A percentile compares a stretch with the other conserved stretches of the same genome.
These are phyloP conservation scores for Thelonectria blattea DNA, from an alignment of 2,329 filamentous ascomycete genomes.

Conservation along the genomic window DNA sequence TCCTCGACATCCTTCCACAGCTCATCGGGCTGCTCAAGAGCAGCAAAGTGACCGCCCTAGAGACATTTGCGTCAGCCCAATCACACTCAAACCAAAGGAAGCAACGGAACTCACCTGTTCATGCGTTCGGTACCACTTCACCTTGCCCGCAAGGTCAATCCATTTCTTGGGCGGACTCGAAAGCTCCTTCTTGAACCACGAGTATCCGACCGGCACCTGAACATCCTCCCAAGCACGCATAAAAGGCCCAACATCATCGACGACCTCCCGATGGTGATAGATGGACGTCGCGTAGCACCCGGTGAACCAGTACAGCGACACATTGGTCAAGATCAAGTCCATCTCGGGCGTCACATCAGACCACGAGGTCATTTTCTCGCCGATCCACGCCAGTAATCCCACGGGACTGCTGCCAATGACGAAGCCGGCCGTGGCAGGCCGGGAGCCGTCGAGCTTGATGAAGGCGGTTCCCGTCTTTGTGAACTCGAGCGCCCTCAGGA, in stretches of 20 bases:
- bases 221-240: slow-evolving; percentile 1
- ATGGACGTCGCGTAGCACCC: slow-evolving; percentile 13
- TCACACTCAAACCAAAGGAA: neutral
- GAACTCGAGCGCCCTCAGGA: neutral
- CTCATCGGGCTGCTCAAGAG: slow-evolving; percentile 22
- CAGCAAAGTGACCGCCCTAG: slow-evolving; percentile 28
- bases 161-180: slow-evolving; percentile 5
- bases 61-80: neutral
- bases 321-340: slow-evolving; percentile 13
- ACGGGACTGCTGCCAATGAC: slow-evolving; percentile 12
- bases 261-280: neutral
- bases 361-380: slow-evolving; percentile 10
- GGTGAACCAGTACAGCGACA: slow-evolving; percentile 16
- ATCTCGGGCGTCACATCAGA: slow-evolving; percentile 3
- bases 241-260: neutral
- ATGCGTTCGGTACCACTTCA: slow-evolving; percentile 9
- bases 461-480: neutral
- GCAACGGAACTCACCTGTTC: neutral
- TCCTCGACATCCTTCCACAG: slow-evolving; percentile 26
- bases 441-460: neutral
- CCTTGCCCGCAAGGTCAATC: slow-evolving; percentile 5
- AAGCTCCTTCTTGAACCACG: slow-evolving; percentile 10
- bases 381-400: slow-evolving; percentile 8
- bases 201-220: slow-evolving; percentile 9
- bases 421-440: slow-evolving; percentile 8